Evolutionary conservation across 352 stramenopile species (phyloP).

Genomic region (Phytophthora multivora): DNA sequence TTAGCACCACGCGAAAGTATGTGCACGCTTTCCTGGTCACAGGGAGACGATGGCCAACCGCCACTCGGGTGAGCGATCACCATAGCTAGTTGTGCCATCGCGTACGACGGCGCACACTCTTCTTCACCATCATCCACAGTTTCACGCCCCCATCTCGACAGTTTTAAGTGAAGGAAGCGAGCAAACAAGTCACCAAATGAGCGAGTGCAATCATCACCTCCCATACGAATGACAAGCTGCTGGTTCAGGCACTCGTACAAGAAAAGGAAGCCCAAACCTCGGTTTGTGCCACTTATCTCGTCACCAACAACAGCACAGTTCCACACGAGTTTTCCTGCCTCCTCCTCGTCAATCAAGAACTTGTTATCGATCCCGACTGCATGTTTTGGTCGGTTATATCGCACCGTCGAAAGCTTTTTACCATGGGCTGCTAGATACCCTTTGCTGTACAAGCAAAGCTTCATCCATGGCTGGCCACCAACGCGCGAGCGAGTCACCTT

Average conservation of each 20-base stretch:
- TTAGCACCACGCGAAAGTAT: conserved; percentile 80
- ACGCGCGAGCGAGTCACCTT: conserved; percentile 75
- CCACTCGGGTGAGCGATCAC: conserved; percentile 60
- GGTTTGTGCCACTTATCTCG: conserved; percentile 83
- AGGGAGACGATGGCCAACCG: conserved; percentile 65
- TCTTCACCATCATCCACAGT: conserved; percentile 87
- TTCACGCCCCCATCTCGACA: conserved; percentile 84
- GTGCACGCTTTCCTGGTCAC: conserved; percentile 66
- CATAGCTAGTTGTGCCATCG: conserved; percentile 76
- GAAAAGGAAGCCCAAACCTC: conserved; percentile 79
- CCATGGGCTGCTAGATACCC: conserved; percentile 74
- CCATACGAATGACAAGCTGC: conserved; percentile 66
- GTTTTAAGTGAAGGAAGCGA: conserved; percentile 84
- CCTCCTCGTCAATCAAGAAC: conserved; percentile 81
- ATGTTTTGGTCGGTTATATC: conserved; percentile 85
- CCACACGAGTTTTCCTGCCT: conserved; percentile 82
- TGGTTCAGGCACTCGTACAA: conserved; percentile 84
- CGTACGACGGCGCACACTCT: conserved; percentile 74
- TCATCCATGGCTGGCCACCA: conserved; percentile 86
- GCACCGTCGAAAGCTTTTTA: conserved; percentile 83
- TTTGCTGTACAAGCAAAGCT: conserved; percentile 77
- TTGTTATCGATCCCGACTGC: conserved; percentile 50
- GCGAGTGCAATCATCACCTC: conserved; percentile 70
- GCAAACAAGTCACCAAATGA: conserved; percentile 81
- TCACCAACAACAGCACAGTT: conserved; percentile 82